phyloP scores from a whole-genome alignment of 2,329 filamentous ascomycete genomes.

The Fusarium acutatum region DNA sequence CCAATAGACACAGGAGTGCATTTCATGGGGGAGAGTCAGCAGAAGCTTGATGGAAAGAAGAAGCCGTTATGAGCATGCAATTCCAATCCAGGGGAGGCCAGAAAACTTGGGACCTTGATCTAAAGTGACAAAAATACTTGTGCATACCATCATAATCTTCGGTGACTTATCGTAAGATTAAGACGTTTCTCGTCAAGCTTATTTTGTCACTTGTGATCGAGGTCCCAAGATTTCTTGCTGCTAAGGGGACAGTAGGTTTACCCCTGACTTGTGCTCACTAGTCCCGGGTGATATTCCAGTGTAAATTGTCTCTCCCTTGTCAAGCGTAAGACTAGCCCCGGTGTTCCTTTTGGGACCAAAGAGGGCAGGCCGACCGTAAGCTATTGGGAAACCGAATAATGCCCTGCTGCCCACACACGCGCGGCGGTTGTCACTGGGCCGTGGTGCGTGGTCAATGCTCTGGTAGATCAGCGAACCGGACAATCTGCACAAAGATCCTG shows the following conservation, averaged over 20 bases:
- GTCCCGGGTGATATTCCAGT: conserved; percentile 25
- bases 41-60: conserved; percentile 28
- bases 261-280: conserved; percentile 31
- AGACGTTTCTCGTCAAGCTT: accelerated
- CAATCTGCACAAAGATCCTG: conserved; percentile 25
- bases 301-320: conserved; percentile 28
- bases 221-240: not conserved
- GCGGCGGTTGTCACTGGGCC: conserved; percentile 18
- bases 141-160: accelerated
- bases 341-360: conserved; percentile 18
- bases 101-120: not conserved
- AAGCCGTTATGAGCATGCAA: conserved; percentile 12
- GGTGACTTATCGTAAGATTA: accelerated
- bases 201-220: not conserved
- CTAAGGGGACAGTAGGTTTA: not conserved
- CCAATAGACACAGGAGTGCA: not conserved
- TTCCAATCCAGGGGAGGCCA: not conserved
- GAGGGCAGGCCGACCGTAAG: conserved; percentile 25
- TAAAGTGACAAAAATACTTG: accelerated
- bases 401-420: not conserved
- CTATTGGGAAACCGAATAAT: conserved; percentile 27
- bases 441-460: conserved; percentile 28
- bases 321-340: conserved; percentile 1
- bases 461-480: conserved; percentile 27
- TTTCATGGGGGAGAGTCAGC: conserved; percentile 8